Conservation (phyloP, 1,284 basidiomycete species). For the Microbotryum scabiosae region DNA sequence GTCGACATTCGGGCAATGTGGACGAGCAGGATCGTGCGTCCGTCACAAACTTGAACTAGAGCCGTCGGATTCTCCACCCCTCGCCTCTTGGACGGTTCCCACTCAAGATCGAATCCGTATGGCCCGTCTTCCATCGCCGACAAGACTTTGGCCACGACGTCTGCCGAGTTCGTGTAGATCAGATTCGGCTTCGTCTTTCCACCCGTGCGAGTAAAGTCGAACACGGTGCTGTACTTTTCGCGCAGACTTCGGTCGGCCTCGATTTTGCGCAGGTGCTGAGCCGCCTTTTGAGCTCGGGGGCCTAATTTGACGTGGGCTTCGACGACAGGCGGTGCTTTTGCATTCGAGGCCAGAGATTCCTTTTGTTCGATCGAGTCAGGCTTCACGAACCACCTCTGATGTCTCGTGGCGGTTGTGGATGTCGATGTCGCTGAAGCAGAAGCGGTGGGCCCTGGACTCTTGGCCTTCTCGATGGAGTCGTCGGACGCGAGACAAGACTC, state of each 20-base stretch:
- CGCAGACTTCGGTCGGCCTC: background rate
- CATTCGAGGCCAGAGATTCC: background rate
- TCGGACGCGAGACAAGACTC: too few species aligned
- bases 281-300: background rate
- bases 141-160: too few species aligned
- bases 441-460: too few species aligned
- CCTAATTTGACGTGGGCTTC: background rate
- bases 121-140: constrained; percentile 3
- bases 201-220: constrained; percentile 8
- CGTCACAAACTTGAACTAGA: constrained; percentile 41
- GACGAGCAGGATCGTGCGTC: constrained; percentile 38
- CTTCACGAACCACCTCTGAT: background rate
- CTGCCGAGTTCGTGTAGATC: constrained; percentile 5
- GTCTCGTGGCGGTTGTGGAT: background rate
- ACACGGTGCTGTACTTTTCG: constrained; percentile 2
- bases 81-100: constrained; percentile 17
- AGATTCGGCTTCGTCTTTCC: background rate
- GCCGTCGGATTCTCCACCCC: constrained; percentile 37
- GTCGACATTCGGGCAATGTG: constrained; percentile 38
- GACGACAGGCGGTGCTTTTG: background rate
- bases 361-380: background rate
- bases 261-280: background rate
- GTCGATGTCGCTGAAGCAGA: background rate
- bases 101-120: constrained; percentile 25
- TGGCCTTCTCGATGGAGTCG: too few species aligned